Percentiles rank a stretch among this genome's conserved stretches.
These are phyloP conservation scores for Colletotrichum chrysophilum DNA, from an alignment of 2,329 filamentous ascomycete species.

Conservation along the genomic window DNA sequence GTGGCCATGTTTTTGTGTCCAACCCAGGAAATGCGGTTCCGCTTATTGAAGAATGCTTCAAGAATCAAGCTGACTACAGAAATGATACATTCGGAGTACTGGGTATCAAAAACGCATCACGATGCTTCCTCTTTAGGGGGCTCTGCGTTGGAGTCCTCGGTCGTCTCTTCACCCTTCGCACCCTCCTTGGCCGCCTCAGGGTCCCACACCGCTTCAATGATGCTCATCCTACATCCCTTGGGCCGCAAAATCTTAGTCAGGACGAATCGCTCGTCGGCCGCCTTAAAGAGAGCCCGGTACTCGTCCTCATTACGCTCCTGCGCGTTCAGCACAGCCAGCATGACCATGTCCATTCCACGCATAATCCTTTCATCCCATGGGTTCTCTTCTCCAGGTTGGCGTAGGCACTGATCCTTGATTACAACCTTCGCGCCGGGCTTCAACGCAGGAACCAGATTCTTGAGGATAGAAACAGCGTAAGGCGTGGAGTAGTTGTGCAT, in stretches of 20 bases:
- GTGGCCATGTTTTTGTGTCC: not conserved
- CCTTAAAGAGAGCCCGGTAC: constrained; percentile 49
- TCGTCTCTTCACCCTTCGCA: not conserved
- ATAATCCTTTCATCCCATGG: constrained; percentile 53
- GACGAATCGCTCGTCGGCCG: constrained; percentile 45
- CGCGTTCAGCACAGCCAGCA: constrained; percentile 57
- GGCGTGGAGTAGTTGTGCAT: constrained; percentile 51
- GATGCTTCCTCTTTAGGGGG: not conserved
- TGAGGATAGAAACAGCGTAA: constrained; percentile 33
- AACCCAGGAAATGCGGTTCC: not conserved
- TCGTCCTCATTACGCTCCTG: constrained; percentile 54
- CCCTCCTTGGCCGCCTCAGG: constrained; percentile 21
- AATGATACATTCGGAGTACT: not conserved
- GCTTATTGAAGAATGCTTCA: not conserved
- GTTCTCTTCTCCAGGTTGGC: constrained; percentile 41
- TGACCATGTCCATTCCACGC: constrained; percentile 55
- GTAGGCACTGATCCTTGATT: constrained; percentile 38
- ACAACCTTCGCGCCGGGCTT: constrained; percentile 36
- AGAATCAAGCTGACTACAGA: not conserved
- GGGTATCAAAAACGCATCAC: not conserved
- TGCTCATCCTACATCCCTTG: constrained; percentile 50
- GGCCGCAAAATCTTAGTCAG: constrained; percentile 49
- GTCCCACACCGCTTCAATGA: constrained; percentile 54
- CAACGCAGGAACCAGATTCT: constrained; percentile 39
- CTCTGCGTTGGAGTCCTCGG: not conserved